A percentile compares a stretch with the other conserved stretches of the same genome.
These are phyloP conservation scores for Alternaria panax DNA, from an alignment of 2,329 filamentous ascomycete species.

Conservation along the genomic window DNA sequence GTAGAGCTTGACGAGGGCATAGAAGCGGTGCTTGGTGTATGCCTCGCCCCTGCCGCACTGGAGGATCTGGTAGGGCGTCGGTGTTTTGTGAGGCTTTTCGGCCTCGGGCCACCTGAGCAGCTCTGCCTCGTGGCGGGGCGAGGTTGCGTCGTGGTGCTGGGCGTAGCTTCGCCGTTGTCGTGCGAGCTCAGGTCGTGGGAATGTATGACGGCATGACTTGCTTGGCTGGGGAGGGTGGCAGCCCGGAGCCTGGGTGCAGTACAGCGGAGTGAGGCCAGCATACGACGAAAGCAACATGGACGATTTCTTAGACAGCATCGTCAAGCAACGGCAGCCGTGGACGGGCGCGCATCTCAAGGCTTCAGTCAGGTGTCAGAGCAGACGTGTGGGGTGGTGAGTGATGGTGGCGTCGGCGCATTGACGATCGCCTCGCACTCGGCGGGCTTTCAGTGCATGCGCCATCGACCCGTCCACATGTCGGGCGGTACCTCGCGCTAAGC, in stretches of 20 bases:
- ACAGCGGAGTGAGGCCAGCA: conserved; percentile 28
- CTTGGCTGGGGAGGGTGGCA: conserved; percentile 28
- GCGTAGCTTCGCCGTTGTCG: conserved; percentile 36
- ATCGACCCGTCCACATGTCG: not conserved
- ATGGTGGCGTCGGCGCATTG: conserved; percentile 8
- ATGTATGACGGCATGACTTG: conserved; percentile 52
- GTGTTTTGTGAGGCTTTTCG: conserved; percentile 53
- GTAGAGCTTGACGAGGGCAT: conserved; percentile 92
- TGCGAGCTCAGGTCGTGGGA: conserved; percentile 33
- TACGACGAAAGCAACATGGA: conserved; percentile 26
- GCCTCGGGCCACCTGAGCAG: conserved; percentile 44
- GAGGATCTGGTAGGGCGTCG: conserved; percentile 93
- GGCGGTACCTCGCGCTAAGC: conserved; percentile 4
- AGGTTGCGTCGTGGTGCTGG: conserved; percentile 27
- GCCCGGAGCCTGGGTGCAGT: conserved; percentile 22
- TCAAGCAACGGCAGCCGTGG: conserved; percentile 28
- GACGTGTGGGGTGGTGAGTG: conserved; percentile 14
- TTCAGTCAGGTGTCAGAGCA: conserved; percentile 8
- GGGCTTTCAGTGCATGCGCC: not conserved
- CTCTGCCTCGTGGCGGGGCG: conserved; percentile 29
- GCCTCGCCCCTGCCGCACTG: conserved; percentile 65
- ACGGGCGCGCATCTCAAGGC: conserved; percentile 32
- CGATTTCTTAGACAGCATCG: conserved; percentile 49
- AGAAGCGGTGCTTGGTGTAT: conserved; percentile 86
- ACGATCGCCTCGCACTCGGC: not conserved